These are phyloP conservation scores for Aspergillus cavernicola DNA, from an alignment of 495 filamentous ascomycete species.

Conservation along the genomic window DNA sequence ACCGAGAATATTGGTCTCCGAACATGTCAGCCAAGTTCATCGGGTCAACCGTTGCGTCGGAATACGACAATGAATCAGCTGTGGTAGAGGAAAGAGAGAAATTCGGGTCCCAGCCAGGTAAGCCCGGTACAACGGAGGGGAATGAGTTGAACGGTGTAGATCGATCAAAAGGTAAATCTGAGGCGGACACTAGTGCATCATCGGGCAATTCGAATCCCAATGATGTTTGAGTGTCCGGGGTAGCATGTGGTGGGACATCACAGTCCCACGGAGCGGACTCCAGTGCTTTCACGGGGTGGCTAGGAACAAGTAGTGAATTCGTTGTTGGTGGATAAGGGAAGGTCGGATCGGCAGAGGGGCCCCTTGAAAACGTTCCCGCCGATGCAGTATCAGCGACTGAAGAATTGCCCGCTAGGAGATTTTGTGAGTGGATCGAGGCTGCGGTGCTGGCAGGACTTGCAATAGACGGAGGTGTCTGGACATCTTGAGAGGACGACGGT, in stretches of 20 bases:
- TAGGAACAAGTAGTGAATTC: conserved; percentile 18
- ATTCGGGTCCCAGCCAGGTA: conserved; percentile 46
- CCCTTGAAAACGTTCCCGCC: conserved; percentile 33
- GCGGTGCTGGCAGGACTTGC: conserved; percentile 45
- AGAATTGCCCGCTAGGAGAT: conserved; percentile 21
- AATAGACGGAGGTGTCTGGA: conserved; percentile 48
- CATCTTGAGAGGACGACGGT: conserved; percentile 41
- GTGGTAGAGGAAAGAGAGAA: conserved; percentile 43
- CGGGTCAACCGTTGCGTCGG: conserved; percentile 35
- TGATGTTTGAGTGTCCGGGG: conserved; percentile 13
- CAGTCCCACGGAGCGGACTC: conserved; percentile 19
- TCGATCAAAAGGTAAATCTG: conserved; percentile 36
- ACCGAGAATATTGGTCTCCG: conserved; percentile 49
- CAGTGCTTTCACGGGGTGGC: conserved; percentile 20
- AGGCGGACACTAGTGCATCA: conserved; percentile 21
- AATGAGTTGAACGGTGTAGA: conserved; percentile 44
- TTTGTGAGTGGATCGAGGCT: conserved; percentile 37
- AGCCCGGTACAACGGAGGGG: conserved; percentile 43
- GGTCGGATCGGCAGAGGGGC: conserved; percentile 36
- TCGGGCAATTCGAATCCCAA: conserved; percentile 25
- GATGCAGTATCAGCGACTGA: conserved; percentile 34
- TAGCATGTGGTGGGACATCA: conserved; percentile 19
- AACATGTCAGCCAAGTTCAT: conserved; percentile 41
- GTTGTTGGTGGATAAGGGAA: conserved; percentile 25
- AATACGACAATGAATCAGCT: conserved; percentile 37